phyloP scores from a whole-genome alignment of 257 asterid genomes.

The Rhazya stricta region DNA sequence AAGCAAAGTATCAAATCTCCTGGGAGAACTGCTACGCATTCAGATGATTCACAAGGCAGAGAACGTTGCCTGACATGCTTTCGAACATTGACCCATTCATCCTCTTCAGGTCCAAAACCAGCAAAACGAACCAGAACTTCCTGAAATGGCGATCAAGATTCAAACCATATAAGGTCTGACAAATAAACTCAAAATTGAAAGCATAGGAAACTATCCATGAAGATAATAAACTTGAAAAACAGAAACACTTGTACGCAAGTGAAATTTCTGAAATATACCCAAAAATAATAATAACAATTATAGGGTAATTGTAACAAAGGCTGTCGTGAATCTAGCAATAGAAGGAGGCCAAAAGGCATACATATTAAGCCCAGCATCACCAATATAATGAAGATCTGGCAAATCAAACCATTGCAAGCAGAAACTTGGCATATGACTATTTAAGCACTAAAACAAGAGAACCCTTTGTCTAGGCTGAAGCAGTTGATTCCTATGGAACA shows the following conservation, averaged over 20 bases:
- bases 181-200: background rate
- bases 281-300: too few species aligned
- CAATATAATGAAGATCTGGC: background rate
- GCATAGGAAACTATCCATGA: background rate
- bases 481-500: background rate
- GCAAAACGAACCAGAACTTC: constrained; percentile 95
- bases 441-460: background rate
- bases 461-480: background rate
- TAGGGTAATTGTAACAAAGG: too few species aligned
- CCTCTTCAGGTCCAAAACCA: constrained; percentile 95
- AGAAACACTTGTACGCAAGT: background rate
- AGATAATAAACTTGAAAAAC: background rate
- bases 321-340: background rate
- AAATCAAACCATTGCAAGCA: background rate
- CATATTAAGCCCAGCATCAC: background rate
- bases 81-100: constrained; percentile 87
- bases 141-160: constrained; percentile 38
- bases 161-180: background rate
- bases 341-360: background rate
- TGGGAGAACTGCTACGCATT: constrained; percentile 85
- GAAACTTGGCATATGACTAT: background rate
- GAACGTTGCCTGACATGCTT: constrained; percentile 87
- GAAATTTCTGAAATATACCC: background rate
- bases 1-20: constrained; percentile 87
- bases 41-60: constrained; percentile 94